A percentile compares a stretch with the other conserved stretches of the same genome.
Evolutionary conservation across 2,329 filamentous ascomycete species (phyloP).

Genomic region (Knoxdaviesia proteae): DNA sequence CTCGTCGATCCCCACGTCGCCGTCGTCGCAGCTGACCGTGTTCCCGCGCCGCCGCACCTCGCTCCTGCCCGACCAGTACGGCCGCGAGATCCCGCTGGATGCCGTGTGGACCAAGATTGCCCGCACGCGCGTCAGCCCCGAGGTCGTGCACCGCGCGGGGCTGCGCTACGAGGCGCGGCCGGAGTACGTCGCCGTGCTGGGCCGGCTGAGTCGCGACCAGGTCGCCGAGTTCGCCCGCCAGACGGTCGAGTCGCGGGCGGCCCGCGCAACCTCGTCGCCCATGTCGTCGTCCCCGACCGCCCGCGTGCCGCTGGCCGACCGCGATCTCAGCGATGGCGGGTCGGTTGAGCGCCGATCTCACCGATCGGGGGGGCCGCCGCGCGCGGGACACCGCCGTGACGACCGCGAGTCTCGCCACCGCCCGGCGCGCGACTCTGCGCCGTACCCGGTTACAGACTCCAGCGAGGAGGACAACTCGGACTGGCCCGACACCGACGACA

Average conservation of each 20-base stretch:
- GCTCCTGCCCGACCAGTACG: conserved; percentile 27
- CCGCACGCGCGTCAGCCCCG: conserved; percentile 32
- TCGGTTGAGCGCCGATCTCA: no score
- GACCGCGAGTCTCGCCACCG: no score
- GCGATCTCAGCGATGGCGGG: no score
- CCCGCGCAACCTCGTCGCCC: conserved; percentile 9
- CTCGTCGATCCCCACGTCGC: no score
- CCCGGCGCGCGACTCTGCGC: background rate
- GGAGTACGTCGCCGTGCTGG: conserved; percentile 38
- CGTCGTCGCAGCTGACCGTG: no score
- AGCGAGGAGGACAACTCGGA: background rate
- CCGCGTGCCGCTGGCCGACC: no score
- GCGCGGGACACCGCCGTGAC: no score
- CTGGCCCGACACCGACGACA: background rate
- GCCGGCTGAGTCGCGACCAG: conserved; percentile 28
- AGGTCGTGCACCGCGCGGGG: conserved; percentile 31
- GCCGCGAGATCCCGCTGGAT: conserved; percentile 32
- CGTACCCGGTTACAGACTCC: background rate
- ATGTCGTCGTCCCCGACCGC: no score
- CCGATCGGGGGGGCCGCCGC: no score
- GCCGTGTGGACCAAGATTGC: conserved; percentile 39
- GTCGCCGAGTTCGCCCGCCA: conserved; percentile 28
- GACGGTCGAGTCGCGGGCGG: conserved; percentile 24
- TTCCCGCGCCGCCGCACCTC: no score
- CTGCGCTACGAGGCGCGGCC: conserved; percentile 39